Conservation (phyloP, 148 eudicot species). For the Vaccinium darrowii region DNA sequence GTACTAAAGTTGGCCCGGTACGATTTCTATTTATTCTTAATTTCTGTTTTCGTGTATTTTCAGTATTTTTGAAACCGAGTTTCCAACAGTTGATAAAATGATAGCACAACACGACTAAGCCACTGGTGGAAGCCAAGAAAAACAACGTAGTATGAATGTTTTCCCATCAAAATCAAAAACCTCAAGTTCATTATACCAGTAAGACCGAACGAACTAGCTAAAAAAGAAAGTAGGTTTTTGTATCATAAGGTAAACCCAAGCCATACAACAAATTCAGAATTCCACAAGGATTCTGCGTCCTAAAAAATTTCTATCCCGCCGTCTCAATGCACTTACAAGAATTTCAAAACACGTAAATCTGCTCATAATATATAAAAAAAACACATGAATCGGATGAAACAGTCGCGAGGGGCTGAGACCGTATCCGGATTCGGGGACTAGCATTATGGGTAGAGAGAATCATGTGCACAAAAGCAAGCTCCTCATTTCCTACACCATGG, state of each 20-base stretch:
- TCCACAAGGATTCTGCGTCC: conserved; percentile 12
- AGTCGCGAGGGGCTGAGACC: background rate
- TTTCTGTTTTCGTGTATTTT: no score
- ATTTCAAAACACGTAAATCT: background rate
- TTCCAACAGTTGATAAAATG: no score
- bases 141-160: background rate
- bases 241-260: background rate
- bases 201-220: no score
- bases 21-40: no score
- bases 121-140: background rate
- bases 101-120: background rate
- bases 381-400: no score
- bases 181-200: background rate
- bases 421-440: background rate
- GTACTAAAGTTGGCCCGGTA: no score
- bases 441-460: background rate
- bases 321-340: background rate
- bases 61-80: no score
- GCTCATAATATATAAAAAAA: no score
- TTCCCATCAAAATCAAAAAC: background rate
- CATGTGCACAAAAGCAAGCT: background rate
- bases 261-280: no score
- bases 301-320: background rate
- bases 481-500: conserved; percentile 33
- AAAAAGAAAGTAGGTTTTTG: background rate